A percentile compares a stretch with the other conserved stretches of the same genome.
phyloP scores from a whole-genome alignment of 2,329 filamentous ascomycete genomes.

The Neopestalotiopsis sp. region DNA sequence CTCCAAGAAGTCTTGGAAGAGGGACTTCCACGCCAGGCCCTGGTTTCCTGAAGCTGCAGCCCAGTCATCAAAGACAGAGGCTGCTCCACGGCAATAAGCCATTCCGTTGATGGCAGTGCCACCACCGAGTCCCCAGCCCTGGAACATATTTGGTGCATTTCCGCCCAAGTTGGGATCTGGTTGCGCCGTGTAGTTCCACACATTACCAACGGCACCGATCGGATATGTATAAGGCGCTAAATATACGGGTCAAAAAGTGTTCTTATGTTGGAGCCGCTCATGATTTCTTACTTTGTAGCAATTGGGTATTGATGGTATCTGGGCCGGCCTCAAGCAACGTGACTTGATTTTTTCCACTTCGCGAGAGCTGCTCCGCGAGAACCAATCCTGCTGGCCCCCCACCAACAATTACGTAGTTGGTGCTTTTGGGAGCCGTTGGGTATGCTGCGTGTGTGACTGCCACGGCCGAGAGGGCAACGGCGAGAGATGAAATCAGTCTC shows the following conservation, averaged over 20 bases:
- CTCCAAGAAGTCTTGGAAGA: constrained; percentile 18
- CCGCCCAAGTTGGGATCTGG: neutral
- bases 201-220: neutral
- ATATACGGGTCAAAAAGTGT: no score
- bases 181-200: constrained; percentile 2
- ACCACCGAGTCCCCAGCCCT: constrained; percentile 23
- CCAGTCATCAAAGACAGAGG: constrained; percentile 28
- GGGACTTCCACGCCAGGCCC: constrained; percentile 22
- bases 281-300: no score
- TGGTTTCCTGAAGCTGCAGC: constrained; percentile 23
- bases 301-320: neutral
- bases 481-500: no score
- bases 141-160: constrained; percentile 8
- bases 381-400: neutral
- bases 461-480: no score
- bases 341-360: neutral
- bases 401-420: neutral
- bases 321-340: neutral
- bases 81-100: constrained; percentile 26
- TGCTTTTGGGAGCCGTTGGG: no score
- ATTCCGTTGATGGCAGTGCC: constrained; percentile 26
- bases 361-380: neutral
- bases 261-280: no score
- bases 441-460: no score
- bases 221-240: no score